Base-by-base conservation (phyloP, 2,329 filamentous ascomycete genomes). In the Hortaea sp. region DNA sequence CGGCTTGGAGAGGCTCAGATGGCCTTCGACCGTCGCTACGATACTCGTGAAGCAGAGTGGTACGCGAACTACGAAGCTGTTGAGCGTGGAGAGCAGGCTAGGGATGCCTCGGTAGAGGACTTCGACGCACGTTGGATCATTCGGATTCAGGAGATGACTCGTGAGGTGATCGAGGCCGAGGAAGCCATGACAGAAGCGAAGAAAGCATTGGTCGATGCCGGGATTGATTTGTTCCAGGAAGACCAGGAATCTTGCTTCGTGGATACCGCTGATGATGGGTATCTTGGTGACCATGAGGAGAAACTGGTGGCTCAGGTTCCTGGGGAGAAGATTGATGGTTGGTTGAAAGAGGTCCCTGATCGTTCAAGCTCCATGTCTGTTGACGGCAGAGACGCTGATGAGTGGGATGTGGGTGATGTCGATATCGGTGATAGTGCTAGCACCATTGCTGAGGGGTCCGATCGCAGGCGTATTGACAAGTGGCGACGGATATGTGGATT, bases 351-450 rank as follows among this genome's bases (percentile, higher is more conserved):
- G 2, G 20, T 53, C n/a, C 31, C 37, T 2, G 47, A 48, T 10
- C 20, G 13, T 5, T 42, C n/a, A 9, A 13, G 29, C 5, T 39
- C 37, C 29, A 20, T 9, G 7, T 28, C 37, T 29, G 29, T 29
- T 37, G 27, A 31, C 28, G 42, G 32, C n/a, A 3, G 7, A 10
- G 48, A 46, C 4, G 27, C 10, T 35, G 51, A 52, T 13, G 40
- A 45, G 6, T 52, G 48, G 50, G 43, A 45, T 4, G 46, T 42
- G 2, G 31, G 41, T 32, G 44, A 51, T 28, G 50, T 57, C 5
- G 53, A 49, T 7, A 52, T 53, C 9, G 46, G 45, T 37, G 53
- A 56, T 35, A 55, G 52, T 34, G 32, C 40, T 6, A 56, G 53
- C 44, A 43, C 53, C 42, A 45, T 56, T 28, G 53, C 52, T 10